Conservation (phyloP, 225 moss, liverwort and hornwort genomes). For the Climacium dendroides region DNA sequence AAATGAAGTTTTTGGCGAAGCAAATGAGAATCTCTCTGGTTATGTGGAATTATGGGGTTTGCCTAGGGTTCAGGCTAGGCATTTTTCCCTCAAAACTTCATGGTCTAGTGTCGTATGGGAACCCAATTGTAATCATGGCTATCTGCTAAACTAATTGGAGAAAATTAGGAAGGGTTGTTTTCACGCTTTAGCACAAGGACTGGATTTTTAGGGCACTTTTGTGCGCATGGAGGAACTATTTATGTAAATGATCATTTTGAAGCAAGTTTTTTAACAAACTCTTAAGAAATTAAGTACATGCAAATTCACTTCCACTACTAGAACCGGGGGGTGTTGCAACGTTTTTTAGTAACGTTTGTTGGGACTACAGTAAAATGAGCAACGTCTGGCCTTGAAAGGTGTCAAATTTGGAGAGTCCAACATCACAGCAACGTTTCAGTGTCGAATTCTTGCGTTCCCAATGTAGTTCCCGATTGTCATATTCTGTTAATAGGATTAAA, state of each 20-base stretch:
- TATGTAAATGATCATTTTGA: not conserved
- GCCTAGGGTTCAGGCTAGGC: not conserved
- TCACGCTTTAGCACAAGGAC: not conserved
- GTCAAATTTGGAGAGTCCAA: too few relatives aligned
- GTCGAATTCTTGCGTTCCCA: too few relatives aligned
- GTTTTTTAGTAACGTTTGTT: too few relatives aligned
- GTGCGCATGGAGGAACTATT: not conserved
- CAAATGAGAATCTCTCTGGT: not conserved
- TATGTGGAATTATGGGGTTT: not conserved
- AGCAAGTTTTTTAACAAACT: not conserved
- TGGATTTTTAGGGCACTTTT: not conserved
- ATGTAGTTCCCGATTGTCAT: too few relatives aligned
- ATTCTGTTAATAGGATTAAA: too few relatives aligned
- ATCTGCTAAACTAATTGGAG: not conserved
- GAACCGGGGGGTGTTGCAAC: too few relatives aligned
- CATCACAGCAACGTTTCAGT: too few relatives aligned
- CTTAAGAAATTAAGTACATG: not conserved
- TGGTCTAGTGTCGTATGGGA: not conserved
- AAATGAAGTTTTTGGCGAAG: not conserved
- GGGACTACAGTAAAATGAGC: too few relatives aligned
- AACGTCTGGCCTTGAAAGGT: too few relatives aligned
- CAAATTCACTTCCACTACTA: not conserved
- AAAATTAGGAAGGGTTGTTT: not conserved
- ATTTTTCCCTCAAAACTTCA: not conserved
- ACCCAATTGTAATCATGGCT: not conserved